Evolutionary conservation across 2,329 filamentous ascomycete genomes (phyloP).

Genomic region (Sphaerulina populicola): DNA sequence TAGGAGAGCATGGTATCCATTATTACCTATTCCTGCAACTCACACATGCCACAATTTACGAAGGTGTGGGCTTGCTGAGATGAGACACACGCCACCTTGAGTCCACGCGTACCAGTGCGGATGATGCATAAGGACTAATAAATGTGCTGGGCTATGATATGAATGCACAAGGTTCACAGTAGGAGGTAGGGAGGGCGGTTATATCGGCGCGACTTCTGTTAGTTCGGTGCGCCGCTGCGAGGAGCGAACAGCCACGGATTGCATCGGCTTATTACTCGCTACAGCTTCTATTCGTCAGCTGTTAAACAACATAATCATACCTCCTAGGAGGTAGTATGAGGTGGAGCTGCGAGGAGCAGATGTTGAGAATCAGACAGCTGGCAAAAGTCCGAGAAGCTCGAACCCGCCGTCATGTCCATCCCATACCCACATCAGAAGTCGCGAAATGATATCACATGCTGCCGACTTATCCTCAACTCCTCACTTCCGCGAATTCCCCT

Average conservation of each 20-base stretch:
- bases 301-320: no score
- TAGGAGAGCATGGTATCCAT: no score
- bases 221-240: background rate
- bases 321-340: no score
- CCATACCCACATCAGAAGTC: slow-evolving; percentile 5
- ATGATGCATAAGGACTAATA: background rate
- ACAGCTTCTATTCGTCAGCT: no score
- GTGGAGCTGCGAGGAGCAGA: background rate
- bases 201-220: background rate
- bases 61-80: background rate
- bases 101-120: background rate
- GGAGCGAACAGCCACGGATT: background rate
- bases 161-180: background rate
- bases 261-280: background rate
- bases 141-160: background rate
- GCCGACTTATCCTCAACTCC: no score
- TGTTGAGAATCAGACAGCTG: background rate
- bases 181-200: background rate
- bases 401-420: slow-evolving; percentile 2
- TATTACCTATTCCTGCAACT: background rate
- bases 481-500: background rate
- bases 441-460: background rate
- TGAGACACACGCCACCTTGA: slow-evolving; percentile 8
- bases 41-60: background rate
- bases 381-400: background rate